Evolutionary conservation across 495 filamentous ascomycete genomes (phyloP).

Genomic region (Penicillium ucsense): DNA sequence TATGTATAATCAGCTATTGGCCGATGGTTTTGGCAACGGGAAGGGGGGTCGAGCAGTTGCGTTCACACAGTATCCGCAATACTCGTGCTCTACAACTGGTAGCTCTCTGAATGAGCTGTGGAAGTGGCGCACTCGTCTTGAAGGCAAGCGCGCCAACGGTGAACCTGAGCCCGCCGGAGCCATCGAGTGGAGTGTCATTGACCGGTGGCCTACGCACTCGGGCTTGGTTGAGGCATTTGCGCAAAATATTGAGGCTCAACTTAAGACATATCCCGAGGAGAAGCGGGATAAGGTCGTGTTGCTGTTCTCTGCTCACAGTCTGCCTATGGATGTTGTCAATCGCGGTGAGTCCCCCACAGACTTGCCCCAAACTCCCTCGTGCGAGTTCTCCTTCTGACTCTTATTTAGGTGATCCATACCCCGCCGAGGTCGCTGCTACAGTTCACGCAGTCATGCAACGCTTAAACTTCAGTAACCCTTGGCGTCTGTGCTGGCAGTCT

Average conservation of each 20-base stretch:
- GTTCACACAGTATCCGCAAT: conserved; percentile 98
- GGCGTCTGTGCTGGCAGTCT: conserved; percentile 94
- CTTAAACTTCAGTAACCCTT: conserved; percentile 76
- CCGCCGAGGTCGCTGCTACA: conserved; percentile 93
- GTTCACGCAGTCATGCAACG: conserved; percentile 93
- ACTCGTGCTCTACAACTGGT: conserved; percentile 97
- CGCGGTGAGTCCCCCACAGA: conserved; percentile 45
- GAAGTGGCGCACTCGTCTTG: conserved; percentile 86
- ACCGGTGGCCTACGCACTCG: conserved; percentile 87
- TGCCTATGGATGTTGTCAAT: conserved; percentile 96
- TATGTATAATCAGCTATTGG: conserved; percentile 71
- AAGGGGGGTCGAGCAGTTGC: conserved; percentile 87
- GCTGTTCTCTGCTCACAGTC: conserved; percentile 87
- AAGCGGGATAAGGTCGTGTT: conserved; percentile 69
- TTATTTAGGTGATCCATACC: conserved; percentile 76
- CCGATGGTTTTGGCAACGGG: conserved; percentile 81
- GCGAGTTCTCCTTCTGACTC: conserved; percentile 8
- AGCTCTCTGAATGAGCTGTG: conserved; percentile 94
- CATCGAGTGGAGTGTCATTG: conserved; percentile 96
- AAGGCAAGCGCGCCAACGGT: conserved; percentile 55
- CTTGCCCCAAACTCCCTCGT: neutral
- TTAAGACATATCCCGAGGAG: conserved; percentile 75
- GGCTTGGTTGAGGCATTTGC: conserved; percentile 90
- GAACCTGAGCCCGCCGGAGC: conserved; percentile 46
- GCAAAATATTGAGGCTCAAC: conserved; percentile 72